Base-by-base conservation (phyloP, 768 basidiomycete genomes). In the Pleurotus sapidus region DNA sequence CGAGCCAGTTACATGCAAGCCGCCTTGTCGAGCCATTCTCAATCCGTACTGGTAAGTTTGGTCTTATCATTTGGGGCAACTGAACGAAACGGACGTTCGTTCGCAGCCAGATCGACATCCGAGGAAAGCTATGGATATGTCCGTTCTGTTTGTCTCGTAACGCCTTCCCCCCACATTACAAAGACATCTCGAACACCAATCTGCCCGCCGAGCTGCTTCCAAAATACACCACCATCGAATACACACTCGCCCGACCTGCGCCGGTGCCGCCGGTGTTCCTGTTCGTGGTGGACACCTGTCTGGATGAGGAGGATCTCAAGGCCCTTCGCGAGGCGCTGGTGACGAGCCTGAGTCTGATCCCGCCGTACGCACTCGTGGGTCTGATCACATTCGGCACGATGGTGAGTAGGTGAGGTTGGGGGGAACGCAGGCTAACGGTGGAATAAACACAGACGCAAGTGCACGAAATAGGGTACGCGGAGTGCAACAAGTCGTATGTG, bases 171-270 rank as follows among this genome's bases (percentile, higher is more conserved):
- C 91, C 93, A 0, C 96, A 99, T 72, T 99, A 99, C 82, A 96
- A 97, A 75, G 96, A 98, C 69, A 96, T 99, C 63, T 94, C 95
- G 47, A 90, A 89, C 73, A 95, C 91, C 62, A 98, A 98, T 73
- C 83, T 98, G 17, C 97, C 97, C 49, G 90, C 95, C 12, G 97
- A 99, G 70, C 83, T 99, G 27, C 74, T 98, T 39, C 95, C 96
- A 67, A 95, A 97, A 74, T 98, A 98, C 80, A 98, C 97, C 30
- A 99, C 97, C 6, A 97, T 99, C 74, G 97, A 99, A 75, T 99
- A 99, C 77, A 98, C 96, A n/a, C 89, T 98, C 47, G 81, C 89
- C 23, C 86, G 96, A 60, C 88, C 93, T 1, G 93, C 88, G 11
- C 93, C 89, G 65, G 88, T 96, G 46, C 95, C 96, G 3, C 96